These are phyloP conservation scores for Cenchrus fungigraminus DNA, from an alignment of 176 grass and related monocot genomes.

Conservation along the genomic window DNA sequence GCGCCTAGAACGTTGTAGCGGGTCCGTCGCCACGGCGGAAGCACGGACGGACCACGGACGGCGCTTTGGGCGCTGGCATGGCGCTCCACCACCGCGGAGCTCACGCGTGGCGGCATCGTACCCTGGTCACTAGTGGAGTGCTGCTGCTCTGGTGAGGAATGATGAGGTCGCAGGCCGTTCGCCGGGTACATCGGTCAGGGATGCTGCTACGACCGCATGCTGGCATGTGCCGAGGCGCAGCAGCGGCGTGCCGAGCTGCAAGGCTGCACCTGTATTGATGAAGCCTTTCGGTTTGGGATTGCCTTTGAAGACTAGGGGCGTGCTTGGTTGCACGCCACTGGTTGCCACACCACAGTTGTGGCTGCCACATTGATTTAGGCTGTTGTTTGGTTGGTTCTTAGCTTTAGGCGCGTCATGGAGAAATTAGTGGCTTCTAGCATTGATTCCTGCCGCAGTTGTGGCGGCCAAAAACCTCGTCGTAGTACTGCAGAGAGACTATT, in stretches of 20 bases:
- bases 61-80: not conserved
- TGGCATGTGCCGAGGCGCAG: not conserved
- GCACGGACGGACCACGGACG: not conserved
- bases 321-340: too few species aligned
- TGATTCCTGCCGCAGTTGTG: too few species aligned
- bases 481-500: too few species aligned
- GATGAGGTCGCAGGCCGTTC: not conserved
- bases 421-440: too few species aligned
- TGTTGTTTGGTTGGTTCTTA: too few species aligned
- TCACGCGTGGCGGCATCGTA: not conserved
- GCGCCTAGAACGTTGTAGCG: not conserved
- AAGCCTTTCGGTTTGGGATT: too few species aligned
- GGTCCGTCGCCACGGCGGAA: not conserved
- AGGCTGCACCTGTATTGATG: constrained; percentile 1
- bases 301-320: too few species aligned
- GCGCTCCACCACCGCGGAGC: too few species aligned
- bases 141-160: not conserved
- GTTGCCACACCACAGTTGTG: too few species aligned
- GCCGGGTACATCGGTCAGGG: not conserved
- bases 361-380: too few species aligned
- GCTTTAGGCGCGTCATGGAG: too few species aligned
- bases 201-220: not conserved
- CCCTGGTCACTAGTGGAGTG: not conserved
- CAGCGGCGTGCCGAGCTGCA: not conserved
- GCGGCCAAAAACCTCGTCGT: too few species aligned